These are phyloP conservation scores for Austroboletus olivaceoglutinosus DNA, from an alignment of 1,284 basidiomycete species.

Conservation along the genomic window DNA sequence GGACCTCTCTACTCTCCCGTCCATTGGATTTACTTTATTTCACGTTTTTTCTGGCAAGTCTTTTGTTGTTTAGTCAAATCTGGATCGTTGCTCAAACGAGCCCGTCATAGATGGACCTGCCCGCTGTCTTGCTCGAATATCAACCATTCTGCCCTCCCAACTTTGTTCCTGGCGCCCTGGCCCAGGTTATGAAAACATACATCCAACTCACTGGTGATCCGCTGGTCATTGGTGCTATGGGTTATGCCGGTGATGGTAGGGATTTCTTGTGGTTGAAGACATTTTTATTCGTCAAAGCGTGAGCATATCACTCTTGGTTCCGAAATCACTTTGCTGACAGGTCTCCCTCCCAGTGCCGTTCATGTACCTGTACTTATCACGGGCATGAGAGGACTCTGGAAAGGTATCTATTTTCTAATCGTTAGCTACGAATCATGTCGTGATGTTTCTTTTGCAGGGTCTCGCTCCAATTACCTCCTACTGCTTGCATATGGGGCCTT, in stretches of 20 bases:
- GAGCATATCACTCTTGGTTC: conserved; percentile 21
- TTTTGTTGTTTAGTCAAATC: not conserved
- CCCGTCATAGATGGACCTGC: conserved; percentile 53
- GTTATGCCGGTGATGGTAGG: conserved; percentile 37
- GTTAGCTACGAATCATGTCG: not conserved
- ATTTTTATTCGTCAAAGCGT: conserved; percentile 62
- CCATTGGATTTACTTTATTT: conserved; percentile 65
- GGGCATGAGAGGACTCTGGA: conserved; percentile 64
- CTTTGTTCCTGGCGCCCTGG: conserved; percentile 47
- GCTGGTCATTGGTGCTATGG: conserved; percentile 53
- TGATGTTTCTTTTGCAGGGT: conserved; percentile 36
- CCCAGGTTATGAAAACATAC: conserved; percentile 46
- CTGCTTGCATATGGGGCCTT: conserved; percentile 76
- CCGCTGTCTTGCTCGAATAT: conserved; percentile 64
- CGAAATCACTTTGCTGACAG: conserved; percentile 15
- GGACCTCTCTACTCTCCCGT: conserved; percentile 46
- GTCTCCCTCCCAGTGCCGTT: conserved; percentile 48
- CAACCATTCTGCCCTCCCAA: conserved; percentile 62
- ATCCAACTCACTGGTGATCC: conserved; percentile 59
- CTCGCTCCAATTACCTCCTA: conserved; percentile 47
- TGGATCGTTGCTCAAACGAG: not conserved
- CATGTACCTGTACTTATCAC: conserved; percentile 77
- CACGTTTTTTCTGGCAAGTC: conserved; percentile 56
- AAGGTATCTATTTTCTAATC: conserved; percentile 39
- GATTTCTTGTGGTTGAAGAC: conserved; percentile 64